phyloP scores from a whole-genome alignment of 1,284 basidiomycete genomes.

The Pseudozyma pruni region DNA sequence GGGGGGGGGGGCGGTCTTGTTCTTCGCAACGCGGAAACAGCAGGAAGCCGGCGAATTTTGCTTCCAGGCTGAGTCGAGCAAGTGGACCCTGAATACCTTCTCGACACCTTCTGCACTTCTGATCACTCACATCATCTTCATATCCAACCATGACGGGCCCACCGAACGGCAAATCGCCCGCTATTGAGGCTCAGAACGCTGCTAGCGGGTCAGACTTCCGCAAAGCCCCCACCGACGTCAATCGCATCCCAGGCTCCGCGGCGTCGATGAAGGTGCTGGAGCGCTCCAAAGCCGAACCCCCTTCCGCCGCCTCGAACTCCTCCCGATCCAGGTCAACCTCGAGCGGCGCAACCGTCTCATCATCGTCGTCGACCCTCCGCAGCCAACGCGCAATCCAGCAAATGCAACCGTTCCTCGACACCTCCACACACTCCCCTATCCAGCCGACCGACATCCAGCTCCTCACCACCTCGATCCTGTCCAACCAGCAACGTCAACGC shows the following conservation, averaged over 20 bases:
- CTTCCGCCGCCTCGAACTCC: neutral
- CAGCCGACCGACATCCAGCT: conserved; percentile 49
- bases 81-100: too few relatives aligned
- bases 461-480: conserved; percentile 43
- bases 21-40: too few relatives aligned
- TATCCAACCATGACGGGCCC: too few relatives aligned
- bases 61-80: too few relatives aligned
- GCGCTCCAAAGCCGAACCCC: neutral
- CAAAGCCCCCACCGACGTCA: conserved; percentile 20
- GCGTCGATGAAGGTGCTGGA: conserved; percentile 41
- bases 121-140: too few relatives aligned
- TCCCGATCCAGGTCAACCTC: too few relatives aligned
- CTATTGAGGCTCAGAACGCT: neutral
- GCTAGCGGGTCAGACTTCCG: conserved; percentile 6
- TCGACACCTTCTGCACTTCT: too few relatives aligned
- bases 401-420: conserved; percentile 37
- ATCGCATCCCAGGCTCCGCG: conserved; percentile 39
- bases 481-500: conserved; percentile 35
- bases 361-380: neutral
- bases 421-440: conserved; percentile 23
- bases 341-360: neutral
- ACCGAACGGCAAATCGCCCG: too few relatives aligned
- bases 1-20: too few relatives aligned
- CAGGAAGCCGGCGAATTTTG: too few relatives aligned
- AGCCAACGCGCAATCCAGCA: conserved; percentile 20